phyloP scores from a whole-genome alignment of 768 basidiomycete species.

The Phlebiopsis flavidoalba region DNA sequence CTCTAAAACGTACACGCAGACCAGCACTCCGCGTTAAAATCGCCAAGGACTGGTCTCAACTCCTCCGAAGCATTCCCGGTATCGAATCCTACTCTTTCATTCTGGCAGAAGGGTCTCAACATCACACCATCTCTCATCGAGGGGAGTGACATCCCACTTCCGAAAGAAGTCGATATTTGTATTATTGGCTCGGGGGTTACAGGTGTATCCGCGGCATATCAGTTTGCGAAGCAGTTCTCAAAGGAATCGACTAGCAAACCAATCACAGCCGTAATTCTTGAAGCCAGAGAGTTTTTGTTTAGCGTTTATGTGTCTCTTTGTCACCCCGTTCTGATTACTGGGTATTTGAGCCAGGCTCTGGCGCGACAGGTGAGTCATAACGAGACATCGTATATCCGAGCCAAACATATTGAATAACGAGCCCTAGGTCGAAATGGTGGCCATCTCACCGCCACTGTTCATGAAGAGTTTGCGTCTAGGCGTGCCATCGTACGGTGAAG shows the following conservation, averaged over 20 bases:
- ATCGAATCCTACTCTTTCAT: conserved; percentile 59
- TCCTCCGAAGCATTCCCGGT: conserved; percentile 38
- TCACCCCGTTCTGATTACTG: not conserved
- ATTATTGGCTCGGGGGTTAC: conserved; percentile 81
- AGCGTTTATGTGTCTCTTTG: conserved; percentile 25
- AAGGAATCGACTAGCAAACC: conserved; percentile 34
- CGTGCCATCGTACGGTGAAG: conserved; percentile 36
- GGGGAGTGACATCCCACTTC: conserved; percentile 61
- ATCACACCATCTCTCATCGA: conserved; percentile 63
- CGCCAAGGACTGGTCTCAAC: no score
- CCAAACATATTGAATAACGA: no score
- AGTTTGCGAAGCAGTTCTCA: conserved; percentile 45
- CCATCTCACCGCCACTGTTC: conserved; percentile 54
- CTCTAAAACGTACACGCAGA: no score
- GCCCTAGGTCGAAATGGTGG: conserved; percentile 70
- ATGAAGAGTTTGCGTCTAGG: conserved; percentile 39
- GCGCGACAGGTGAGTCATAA: conserved; percentile 58
- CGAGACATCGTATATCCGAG: no score
- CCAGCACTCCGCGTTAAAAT: no score
- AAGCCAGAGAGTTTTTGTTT: conserved; percentile 86
- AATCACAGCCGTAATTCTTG: conserved; percentile 58
- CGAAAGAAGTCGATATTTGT: conserved; percentile 60
- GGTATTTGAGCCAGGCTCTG: conserved; percentile 43
- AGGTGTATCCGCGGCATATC: conserved; percentile 70
- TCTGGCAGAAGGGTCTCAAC: conserved; percentile 63